Evolutionary conservation across 2,329 filamentous ascomycete species (phyloP), one percentile per base, ranked within the genome.

Genomic region (Penicillium brevicompactum): DNA sequence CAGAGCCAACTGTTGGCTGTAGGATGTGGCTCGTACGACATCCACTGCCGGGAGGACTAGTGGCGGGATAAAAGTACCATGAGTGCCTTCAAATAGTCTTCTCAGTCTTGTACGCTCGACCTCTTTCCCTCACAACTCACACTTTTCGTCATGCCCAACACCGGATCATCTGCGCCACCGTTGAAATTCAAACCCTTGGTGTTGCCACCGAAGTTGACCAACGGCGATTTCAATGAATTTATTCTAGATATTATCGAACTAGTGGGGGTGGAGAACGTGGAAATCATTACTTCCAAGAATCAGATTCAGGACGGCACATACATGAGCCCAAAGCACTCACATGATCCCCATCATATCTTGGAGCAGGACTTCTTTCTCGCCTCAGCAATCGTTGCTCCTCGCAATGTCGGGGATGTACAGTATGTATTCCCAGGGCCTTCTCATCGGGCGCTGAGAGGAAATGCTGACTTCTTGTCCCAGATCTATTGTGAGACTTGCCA

Each of bases 401-500:
- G 40, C 13, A 21, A 21, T 21, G 40, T 42, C 16, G 16, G 4
- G 8, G 40, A 42, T 13, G 18, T 22, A 13, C 40, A 42, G 37
- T 40, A 40, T 40, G 37, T 10, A 18, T 40, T 8, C 37, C 7
- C 1, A 6, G 6, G 37, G 7, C 14, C n/a, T 40, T 2, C 13
- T 9, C 2, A 2, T 4, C 1, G 10, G 14, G 5, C 7, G 6
- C 37, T 40, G 37, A 5, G 37, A n/a, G 37, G 37, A 40, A 40
- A 40, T 6, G 14, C n/a, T 40, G 37, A 40, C n/a, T 6, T 18
- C 5, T 18, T 18, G 4, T 1, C 5, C 6, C 4, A 40, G 37
- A n/a, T 1, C 37, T 40, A 40, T 40, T 7, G 37, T 40, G 37
- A 2, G 37, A 40, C 37, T 55, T 22, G 72, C 71, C 6, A 73